Conservation (phyloP, 83 land plant genomes). For the Larix sibirica region DNA sequence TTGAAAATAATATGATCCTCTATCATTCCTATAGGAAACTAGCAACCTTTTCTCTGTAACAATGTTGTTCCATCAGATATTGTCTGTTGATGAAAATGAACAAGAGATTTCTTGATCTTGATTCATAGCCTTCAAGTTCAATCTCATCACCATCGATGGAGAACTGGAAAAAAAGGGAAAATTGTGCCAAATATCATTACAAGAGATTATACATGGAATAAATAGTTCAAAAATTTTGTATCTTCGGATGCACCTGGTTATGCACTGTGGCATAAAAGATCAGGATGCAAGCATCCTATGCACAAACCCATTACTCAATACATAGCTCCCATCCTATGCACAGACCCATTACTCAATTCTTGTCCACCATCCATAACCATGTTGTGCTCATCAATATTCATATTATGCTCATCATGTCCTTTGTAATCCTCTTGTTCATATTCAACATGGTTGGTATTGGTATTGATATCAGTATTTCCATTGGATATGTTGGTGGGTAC, state of each 20-base stretch:
- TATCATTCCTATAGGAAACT: neutral
- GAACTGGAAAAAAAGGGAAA: neutral
- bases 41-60: neutral
- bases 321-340: neutral
- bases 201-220: too few species aligned
- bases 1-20: too few species aligned
- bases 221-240: neutral
- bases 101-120: neutral
- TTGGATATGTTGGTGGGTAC: neutral
- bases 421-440: too few species aligned
- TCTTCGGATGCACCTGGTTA: neutral
- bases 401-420: too few species aligned
- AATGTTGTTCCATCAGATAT: neutral
- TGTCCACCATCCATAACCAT: neutral
- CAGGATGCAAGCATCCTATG: conserved; percentile 2
- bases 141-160: neutral
- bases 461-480: neutral
- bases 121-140: neutral
- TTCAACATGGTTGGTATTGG: neutral
- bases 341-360: neutral
- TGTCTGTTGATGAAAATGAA: neutral
- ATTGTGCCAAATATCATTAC: neutral
- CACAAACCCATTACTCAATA: too few species aligned
- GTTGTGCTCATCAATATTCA: too few species aligned
- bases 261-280: neutral